Percentiles rank a stretch among this genome's conserved stretches.
These are phyloP conservation scores for Amphicarpaea edgeworthii DNA, from an alignment of 306 rosid species.

Conservation along the genomic window DNA sequence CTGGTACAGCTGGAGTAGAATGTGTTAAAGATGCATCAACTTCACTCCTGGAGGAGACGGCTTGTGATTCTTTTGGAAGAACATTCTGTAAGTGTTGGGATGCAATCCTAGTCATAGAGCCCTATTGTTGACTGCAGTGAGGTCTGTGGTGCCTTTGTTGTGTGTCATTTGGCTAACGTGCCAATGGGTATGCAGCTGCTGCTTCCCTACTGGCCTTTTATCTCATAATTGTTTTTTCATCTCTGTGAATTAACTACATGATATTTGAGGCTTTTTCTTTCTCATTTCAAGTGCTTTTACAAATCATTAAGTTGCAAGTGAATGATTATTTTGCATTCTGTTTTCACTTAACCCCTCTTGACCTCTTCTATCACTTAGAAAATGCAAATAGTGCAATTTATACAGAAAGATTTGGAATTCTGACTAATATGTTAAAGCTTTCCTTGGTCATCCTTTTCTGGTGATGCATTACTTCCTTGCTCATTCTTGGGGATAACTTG, in stretches of 20 bases:
- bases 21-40: constrained; percentile 66
- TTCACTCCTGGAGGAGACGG: constrained; percentile 56
- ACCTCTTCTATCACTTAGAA: constrained; percentile 2
- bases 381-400: not conserved
- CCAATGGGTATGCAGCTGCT: constrained; percentile 63
- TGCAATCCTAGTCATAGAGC: constrained; percentile 63
- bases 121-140: constrained; percentile 65
- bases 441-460: not conserved
- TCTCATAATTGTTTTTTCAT: constrained; percentile 50
- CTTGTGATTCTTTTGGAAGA: constrained; percentile 56
- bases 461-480: constrained; percentile 27
- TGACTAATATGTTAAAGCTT: constrained; percentile 12
- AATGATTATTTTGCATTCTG: constrained; percentile 10
- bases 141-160: constrained; percentile 63
- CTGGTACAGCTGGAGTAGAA: constrained; percentile 57
- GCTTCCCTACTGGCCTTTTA: constrained; percentile 53
- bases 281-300: constrained; percentile 34
- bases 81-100: constrained; percentile 57
- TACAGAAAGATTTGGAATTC: constrained; percentile 10
- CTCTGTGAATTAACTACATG: constrained; percentile 39
- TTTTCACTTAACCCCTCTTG: not conserved
- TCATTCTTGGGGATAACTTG: constrained; percentile 28
- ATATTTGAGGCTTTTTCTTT: constrained; percentile 31
- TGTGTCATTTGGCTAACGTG: constrained; percentile 54
- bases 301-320: constrained; percentile 12